phyloP scores from a whole-genome alignment of 2,329 filamentous ascomycete species.

The Huntiella moniliformis region DNA sequence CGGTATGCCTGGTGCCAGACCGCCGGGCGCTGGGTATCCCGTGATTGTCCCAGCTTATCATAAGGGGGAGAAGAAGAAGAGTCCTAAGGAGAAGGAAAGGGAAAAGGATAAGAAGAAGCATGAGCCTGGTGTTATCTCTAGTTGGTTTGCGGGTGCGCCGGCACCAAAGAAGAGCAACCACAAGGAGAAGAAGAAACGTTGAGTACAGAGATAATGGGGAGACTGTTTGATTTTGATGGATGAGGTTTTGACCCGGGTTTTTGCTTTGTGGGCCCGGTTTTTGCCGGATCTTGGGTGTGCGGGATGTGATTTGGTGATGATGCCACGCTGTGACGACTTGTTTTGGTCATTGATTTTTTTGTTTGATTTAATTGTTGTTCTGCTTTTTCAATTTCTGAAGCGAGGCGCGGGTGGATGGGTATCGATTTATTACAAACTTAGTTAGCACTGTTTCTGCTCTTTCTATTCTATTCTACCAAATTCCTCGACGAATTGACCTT shows the following conservation, averaged over 20 bases:
- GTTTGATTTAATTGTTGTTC: no score
- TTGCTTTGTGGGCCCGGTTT: not conserved
- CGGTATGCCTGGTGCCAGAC: not conserved
- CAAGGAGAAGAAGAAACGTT: not conserved
- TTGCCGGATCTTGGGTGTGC: not conserved
- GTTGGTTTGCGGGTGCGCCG: not conserved
- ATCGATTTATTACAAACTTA: no score
- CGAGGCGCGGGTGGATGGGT: no score
- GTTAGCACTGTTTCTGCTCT: no score
- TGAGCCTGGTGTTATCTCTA: not conserved
- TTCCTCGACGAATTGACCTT: no score
- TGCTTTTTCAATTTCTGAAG: no score
- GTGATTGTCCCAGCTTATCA: not conserved
- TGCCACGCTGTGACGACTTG: not conserved
- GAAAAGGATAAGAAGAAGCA: not conserved
- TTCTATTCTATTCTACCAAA: no score
- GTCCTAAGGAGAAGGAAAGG: constrained; percentile 2
- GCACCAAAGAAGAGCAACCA: not conserved
- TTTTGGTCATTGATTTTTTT: not conserved
- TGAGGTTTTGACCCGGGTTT: not conserved
- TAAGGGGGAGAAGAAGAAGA: not conserved
- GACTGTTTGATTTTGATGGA: not conserved
- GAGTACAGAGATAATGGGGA: not conserved
- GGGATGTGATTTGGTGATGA: not conserved
- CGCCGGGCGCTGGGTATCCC: not conserved